Conservation (phyloP, 495 filamentous ascomycete species). For the Pyrenula aspistea region DNA sequence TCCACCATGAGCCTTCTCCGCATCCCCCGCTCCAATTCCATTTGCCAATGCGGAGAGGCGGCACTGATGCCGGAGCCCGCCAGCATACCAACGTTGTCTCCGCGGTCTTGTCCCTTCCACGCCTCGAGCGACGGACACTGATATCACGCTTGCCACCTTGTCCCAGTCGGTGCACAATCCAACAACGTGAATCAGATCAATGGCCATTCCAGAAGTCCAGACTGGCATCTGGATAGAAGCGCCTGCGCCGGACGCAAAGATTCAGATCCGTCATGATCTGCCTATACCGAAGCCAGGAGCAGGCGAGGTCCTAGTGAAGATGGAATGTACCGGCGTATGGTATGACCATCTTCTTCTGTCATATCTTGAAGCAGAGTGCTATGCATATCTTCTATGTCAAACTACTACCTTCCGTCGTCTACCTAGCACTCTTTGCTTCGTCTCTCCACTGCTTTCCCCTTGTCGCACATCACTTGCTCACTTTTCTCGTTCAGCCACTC, state of each 20-base stretch:
- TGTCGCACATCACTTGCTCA: too few relatives aligned
- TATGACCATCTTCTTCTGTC: conserved; percentile 33
- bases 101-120: too few relatives aligned
- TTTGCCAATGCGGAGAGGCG: too few relatives aligned
- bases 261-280: conserved; percentile 18
- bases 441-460: too few relatives aligned
- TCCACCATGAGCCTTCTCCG: too few relatives aligned
- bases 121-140: too few relatives aligned
- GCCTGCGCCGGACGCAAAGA: conserved; percentile 8
- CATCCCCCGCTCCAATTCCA: too few relatives aligned
- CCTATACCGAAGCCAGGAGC: conserved; percentile 21
- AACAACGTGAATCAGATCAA: neutral
- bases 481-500: neutral
- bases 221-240: neutral
- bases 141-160: too few relatives aligned
- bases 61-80: too few relatives aligned
- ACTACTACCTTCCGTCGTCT: neutral
- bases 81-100: too few relatives aligned
- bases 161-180: neutral
- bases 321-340: conserved; percentile 30
- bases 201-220: neutral
- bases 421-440: neutral
- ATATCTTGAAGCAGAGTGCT: neutral
- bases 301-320: conserved; percentile 26
- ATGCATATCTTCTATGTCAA: neutral